Base-by-base conservation (phyloP, 2,329 filamentous ascomycete genomes). In the Pseudogymnoascus sp. region DNA sequence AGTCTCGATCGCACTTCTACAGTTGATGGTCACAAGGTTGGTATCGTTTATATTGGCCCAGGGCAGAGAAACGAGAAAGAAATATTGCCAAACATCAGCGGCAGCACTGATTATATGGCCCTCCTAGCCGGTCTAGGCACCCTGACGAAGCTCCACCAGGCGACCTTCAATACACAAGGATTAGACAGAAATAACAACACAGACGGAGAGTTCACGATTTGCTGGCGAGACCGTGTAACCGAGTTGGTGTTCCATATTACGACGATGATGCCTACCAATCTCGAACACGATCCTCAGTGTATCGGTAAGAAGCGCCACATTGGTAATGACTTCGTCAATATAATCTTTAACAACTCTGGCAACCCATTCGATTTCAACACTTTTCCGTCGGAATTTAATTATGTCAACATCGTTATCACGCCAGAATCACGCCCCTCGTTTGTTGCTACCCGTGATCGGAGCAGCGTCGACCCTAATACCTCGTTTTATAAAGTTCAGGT, bases 261-360 rank as follows among this genome's bases (percentile, higher is more conserved):
- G 4, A 99, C 93, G 3, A 92, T 97, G 81, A 99, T 99, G 94
- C 94, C 94, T 1, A 96, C 91, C 8, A 84, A 95, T 71, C 78
- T 88, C 12, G 85, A 91, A 61, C 82, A 84, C 30, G 92, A 96
- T 69, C 84, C 88, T 8, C 82, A 85, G 65, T 91, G 88, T 71
- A 86, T 88, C 65, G 82, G 85, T 73, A 99, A 99, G 79, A 99
- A 99, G 76, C 83, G 87, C 2, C 95, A 97, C 71, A 94, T 97
- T 64, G 94, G 94, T 63, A 99, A 99, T 72, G 94, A 97, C 74
- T 96, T 91, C 73, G 94, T 99, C 72, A 97, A 96, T 72, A 96
- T 99, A 68, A 88, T 99, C 63, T 99, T 95, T 81, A 99, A 99
- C 73, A 91, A 96, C 70, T 97, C 92, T 2, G 93, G 94, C n/a